Evolutionary conservation across 1,139 yeast genomes (phyloP), one percentile per base, ranked within the genome.

Genomic region (Nematodospora anomalae): DNA sequence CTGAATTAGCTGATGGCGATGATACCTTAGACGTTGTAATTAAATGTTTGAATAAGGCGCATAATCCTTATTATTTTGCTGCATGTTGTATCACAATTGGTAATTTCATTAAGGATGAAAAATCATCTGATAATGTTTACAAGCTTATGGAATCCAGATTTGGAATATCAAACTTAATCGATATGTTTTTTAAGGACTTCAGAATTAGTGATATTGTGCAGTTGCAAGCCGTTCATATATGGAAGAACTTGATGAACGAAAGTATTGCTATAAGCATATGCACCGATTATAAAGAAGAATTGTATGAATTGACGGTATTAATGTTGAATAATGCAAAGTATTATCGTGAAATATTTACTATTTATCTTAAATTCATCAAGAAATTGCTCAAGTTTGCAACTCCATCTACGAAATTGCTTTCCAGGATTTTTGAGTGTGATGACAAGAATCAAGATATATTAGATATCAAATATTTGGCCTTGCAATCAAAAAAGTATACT

Each of bases 181-280:
- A 33, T 4, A 34, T 41, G 4, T 55, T 62, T 33, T 57, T 65
- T 37, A 36, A 45, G 15, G 38, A 16, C 9, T 43, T 46, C 26
- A 46, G 40, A 2, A 57, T 65, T 38, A 53, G 52, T 16, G 76
- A 71, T 45, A 56, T 69, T 4, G 54, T 71, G 3, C 74, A 67
- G 42, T 55, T 55, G 31, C 76, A 71, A 47, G 57, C 65, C 2
- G 50, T 64, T 30, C 75, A 69, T 47, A 45, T 65, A 41, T 49
- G 69, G 38, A 61, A 53, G 30, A 67, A 70, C 42, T 37, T 62
- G 21, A 38, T 66, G 42, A 47, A 53, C 24, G 24, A 22, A 9
- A 39, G 30, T 1, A 44, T 56, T 14, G 54, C 58, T 3, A 28
- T 40, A 6, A 16, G 22, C 4, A 46, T 56, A 2, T 28, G 53